phyloP scores from a whole-genome alignment of 2,329 filamentous ascomycete species.

The Sporothrix variecibatus region DNA sequence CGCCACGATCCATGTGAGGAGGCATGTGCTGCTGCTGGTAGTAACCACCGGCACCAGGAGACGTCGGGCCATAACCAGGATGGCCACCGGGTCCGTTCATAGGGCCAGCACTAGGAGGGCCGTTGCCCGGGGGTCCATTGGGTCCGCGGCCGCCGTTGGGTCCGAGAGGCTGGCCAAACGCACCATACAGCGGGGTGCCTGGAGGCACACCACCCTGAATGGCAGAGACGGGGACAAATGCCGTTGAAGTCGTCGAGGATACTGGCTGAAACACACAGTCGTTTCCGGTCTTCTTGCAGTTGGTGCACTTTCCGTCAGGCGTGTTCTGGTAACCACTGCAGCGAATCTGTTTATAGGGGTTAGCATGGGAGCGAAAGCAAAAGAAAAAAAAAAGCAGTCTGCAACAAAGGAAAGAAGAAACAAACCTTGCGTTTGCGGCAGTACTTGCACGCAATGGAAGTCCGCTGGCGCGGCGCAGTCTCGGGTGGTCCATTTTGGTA shows the following conservation, averaged over 20 bases:
- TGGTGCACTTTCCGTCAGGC: slow-evolving; percentile 60
- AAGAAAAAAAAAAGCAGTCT: neutral
- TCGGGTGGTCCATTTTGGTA: slow-evolving; percentile 45
- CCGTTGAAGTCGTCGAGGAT: slow-evolving; percentile 54
- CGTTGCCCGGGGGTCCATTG: slow-evolving; percentile 24
- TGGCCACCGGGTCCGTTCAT: slow-evolving; percentile 26
- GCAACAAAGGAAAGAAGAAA: neutral
- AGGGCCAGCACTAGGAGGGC: slow-evolving; percentile 27
- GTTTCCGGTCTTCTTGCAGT: slow-evolving; percentile 63
- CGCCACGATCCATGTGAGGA: slow-evolving; percentile 20
- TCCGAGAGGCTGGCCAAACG: slow-evolving; percentile 57
- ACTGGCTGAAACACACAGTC: slow-evolving; percentile 64
- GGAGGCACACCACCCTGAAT: slow-evolving; percentile 60
- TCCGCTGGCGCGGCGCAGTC: slow-evolving; percentile 59
- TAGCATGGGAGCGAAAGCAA: slow-evolving; percentile 27
- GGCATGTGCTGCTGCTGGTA: slow-evolving; percentile 23
- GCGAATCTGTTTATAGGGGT: slow-evolving; percentile 50
- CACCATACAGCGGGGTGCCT: slow-evolving; percentile 58
- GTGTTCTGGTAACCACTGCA: slow-evolving; percentile 63
- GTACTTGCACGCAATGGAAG: slow-evolving; percentile 62
- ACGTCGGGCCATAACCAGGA: slow-evolving; percentile 33
- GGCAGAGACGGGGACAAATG: slow-evolving; percentile 61
- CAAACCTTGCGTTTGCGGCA: slow-evolving; percentile 62
- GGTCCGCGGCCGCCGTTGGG: slow-evolving; percentile 30
- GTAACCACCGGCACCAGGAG: slow-evolving; percentile 25